Percentiles rank a stretch among this genome's conserved stretches.
These are phyloP conservation scores for Cladorrhinum samala DNA, from an alignment of 495 filamentous ascomycete genomes.

Conservation along the genomic window DNA sequence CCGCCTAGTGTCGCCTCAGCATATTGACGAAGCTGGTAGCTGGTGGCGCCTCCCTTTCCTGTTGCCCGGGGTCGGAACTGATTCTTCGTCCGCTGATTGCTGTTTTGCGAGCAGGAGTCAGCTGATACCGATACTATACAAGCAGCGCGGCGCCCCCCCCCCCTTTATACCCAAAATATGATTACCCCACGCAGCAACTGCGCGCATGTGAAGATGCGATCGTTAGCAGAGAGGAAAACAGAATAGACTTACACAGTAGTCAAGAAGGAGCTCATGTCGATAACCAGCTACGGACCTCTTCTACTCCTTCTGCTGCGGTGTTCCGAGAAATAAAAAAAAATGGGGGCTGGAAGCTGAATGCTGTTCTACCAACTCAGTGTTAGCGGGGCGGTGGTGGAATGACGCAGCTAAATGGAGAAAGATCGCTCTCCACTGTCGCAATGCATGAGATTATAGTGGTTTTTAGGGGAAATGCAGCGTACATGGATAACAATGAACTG, in stretches of 20 bases:
- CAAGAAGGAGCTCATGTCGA: slow-evolving; percentile 32
- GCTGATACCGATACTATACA: too few species aligned
- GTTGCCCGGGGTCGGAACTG: slow-evolving; percentile 87
- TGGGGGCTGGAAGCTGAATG: slow-evolving; percentile 24
- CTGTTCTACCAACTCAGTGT: slow-evolving; percentile 8
- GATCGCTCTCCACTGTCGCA: slow-evolving; percentile 9
- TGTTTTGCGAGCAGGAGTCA: slow-evolving; percentile 31
- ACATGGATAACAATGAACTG: slow-evolving; percentile 7
- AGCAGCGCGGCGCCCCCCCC: too few species aligned
- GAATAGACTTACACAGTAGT: slow-evolving; percentile 30
- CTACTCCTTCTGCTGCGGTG: too few species aligned
- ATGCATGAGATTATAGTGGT: slow-evolving; percentile 3
- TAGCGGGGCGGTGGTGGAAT: slow-evolving; percentile 26
- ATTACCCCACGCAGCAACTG: background rate
- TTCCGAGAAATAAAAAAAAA: too few species aligned
- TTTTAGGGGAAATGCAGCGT: background rate
- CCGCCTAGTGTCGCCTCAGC: slow-evolving; percentile 94
- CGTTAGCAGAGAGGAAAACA: slow-evolving; percentile 1
- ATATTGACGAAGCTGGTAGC: slow-evolving; percentile 95
- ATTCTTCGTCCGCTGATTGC: slow-evolving; percentile 81
- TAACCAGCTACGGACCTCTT: too few species aligned
- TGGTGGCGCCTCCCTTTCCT: slow-evolving; percentile 79
- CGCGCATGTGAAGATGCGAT: slow-evolving; percentile 1
- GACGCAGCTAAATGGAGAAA: slow-evolving; percentile 13
- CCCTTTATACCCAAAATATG: slow-evolving; percentile 26